Conservation (phyloP, 2,329 filamentous ascomycete species). For the Ilyonectria robusta region DNA sequence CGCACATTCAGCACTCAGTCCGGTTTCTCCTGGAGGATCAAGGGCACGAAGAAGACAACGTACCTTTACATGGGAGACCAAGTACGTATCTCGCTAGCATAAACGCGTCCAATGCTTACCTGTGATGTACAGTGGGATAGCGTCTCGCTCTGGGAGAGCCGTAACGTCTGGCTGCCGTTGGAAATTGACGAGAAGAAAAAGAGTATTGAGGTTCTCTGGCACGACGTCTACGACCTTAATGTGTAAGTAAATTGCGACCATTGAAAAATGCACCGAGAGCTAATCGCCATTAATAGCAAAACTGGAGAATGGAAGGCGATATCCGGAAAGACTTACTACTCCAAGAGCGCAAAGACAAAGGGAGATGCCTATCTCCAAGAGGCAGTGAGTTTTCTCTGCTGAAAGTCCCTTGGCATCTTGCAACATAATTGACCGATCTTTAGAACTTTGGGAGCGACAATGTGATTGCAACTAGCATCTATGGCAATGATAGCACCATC, state of each 20-base stretch:
- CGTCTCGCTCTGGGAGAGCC: conserved; percentile 67
- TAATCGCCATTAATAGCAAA: conserved; percentile 44
- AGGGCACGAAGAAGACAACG: conserved; percentile 61
- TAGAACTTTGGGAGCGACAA: conserved; percentile 61
- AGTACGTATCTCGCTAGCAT: conserved; percentile 23
- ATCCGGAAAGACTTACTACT: conserved; percentile 62
- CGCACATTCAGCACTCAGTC: conserved; percentile 67
- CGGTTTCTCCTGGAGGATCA: conserved; percentile 63
- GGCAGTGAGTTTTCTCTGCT: conserved; percentile 49
- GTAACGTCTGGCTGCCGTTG: conserved; percentile 70
- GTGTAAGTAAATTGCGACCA: conserved; percentile 53
- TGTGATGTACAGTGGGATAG: conserved; percentile 59
- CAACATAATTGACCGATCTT: neutral
- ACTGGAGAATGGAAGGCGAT: conserved; percentile 63
- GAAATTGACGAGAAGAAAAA: conserved; percentile 66
- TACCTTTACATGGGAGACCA: conserved; percentile 65
- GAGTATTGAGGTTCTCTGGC: conserved; percentile 63
- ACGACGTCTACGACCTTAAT: conserved; percentile 68
- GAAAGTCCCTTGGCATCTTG: fast-evolving
- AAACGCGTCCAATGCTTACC: neutral
- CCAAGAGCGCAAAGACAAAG: conserved; percentile 57
- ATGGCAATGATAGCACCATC: conserved; percentile 66
- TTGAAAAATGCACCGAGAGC: neutral
- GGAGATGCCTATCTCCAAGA: conserved; percentile 66
- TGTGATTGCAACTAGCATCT: conserved; percentile 65